Conservation (phyloP, 169 alveolate genomes). For the Prorocentrum cordatum region DNA sequence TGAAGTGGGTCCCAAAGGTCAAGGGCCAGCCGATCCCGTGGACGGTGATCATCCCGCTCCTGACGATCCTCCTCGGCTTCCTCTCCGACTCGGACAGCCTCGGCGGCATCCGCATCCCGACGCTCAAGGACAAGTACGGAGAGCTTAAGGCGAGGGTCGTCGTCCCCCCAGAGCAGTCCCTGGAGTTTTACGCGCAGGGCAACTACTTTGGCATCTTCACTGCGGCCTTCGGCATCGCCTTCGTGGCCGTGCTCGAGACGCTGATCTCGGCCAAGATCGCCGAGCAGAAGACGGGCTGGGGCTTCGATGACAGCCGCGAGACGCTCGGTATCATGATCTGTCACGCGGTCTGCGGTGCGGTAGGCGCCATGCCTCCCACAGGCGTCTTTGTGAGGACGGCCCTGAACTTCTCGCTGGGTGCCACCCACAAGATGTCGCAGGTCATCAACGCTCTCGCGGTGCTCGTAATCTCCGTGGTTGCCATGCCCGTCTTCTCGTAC, state of each 20-base stretch:
- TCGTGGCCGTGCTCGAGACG: constrained; percentile 49
- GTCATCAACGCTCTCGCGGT: constrained; percentile 45
- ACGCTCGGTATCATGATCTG: constrained; percentile 46
- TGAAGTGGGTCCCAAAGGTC: too few species aligned
- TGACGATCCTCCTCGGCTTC: constrained; percentile 47
- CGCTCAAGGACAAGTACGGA: constrained; percentile 55
- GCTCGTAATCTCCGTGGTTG: background rate
- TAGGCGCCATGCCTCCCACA: constrained; percentile 46
- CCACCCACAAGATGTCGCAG: constrained; percentile 34
- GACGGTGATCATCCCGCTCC: constrained; percentile 29
- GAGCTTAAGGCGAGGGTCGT: background rate
- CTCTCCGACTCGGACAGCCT: constrained; percentile 16
- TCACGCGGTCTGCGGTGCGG: constrained; percentile 56
- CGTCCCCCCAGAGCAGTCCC: too few species aligned
- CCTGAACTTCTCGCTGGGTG: background rate
- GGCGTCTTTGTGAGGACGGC: constrained; percentile 48
- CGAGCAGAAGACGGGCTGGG: constrained; percentile 26
- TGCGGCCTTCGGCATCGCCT: constrained; percentile 44
- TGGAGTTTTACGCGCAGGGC: too few species aligned
- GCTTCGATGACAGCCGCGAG: constrained; percentile 46
- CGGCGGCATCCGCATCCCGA: constrained; percentile 39
- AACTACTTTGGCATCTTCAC: too few species aligned
- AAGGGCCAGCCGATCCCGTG: constrained; percentile 36
- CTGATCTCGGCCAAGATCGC: constrained; percentile 51
- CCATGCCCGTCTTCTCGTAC: constrained; percentile 4